Evolutionary conservation across 2,329 filamentous ascomycete genomes (phyloP), one percentile per base, ranked within the genome.

Genomic region (Aspergillus texensis): DNA sequence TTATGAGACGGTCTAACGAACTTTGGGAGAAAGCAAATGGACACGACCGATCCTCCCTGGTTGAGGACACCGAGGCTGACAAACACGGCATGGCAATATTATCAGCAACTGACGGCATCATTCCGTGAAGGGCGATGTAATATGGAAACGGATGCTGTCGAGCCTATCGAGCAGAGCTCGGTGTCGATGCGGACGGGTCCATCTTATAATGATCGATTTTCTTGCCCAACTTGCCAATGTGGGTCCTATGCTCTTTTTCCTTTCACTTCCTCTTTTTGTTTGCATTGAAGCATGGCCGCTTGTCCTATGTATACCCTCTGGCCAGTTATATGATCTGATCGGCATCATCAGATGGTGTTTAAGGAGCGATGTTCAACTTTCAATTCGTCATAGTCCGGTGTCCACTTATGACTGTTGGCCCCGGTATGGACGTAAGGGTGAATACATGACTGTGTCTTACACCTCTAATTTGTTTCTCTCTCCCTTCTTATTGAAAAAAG

Each of bases 61-160:
- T 30, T 26, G 24, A 48, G 34, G 30, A 46, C 21, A 26, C 61
- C 11, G 61, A 63, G 14, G 41, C 32, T 19, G 57, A 54, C 9
- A 68, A 63, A 48, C 65, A 68, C 39, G 63, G 63, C 12, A 66
- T 68, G 62, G 67, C 65, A 39, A 63, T 65, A n/a, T 55, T 67
- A 19, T 66, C 67, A 11, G 60, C 67, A n/a, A 68, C 67, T n/a
- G 67, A 68, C 32, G 67, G 67, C 5, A 62, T 68, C 34, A 48
- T 68, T 50, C 66, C 62, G 6, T 66, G 45, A 61, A 14, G 34
- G 57, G 24, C 46, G 26, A 50, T 19, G 26, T 16, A 4, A 30
- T 28, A 28, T 14, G 10, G n/a, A 3, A 16, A 14, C 14, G 12
- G 14, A 50, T 10, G 46, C 24, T 28, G 46, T 19, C 26, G 10